phyloP scores from a whole-genome alignment of 345 rosid genomes.

The Hibiscus tridactylites region DNA sequence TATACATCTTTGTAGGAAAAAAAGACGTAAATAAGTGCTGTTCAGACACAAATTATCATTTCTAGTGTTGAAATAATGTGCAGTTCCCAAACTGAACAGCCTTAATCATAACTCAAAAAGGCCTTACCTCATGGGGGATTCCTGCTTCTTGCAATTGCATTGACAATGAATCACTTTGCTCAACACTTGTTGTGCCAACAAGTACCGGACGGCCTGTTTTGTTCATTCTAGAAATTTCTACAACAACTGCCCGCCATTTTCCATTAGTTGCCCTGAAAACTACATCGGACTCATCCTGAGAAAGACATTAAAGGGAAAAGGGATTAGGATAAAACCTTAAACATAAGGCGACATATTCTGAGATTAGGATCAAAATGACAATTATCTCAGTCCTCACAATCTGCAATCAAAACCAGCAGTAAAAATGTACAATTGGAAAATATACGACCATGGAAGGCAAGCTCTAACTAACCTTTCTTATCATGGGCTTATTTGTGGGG shows the following conservation, averaged over 20 bases:
- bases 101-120: not conserved
- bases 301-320: slow-evolving; percentile 18
- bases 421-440: too few species aligned
- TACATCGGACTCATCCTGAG: slow-evolving; percentile 95
- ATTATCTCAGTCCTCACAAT: not conserved
- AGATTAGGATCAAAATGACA: not conserved
- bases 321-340: not conserved
- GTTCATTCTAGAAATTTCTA: slow-evolving; percentile 92
- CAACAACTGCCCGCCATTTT: slow-evolving; percentile 93
- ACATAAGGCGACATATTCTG: not conserved
- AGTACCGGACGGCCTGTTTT: slow-evolving; percentile 91
- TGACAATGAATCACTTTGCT: slow-evolving; percentile 90
- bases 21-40: not conserved
- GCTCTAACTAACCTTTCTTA: slow-evolving; percentile 64
- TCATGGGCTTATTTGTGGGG: slow-evolving; percentile 95
- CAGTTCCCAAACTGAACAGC: not conserved
- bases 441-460: too few species aligned
- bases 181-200: slow-evolving; percentile 98
- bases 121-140: slow-evolving; percentile 82
- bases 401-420: too few species aligned
- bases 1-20: not conserved
- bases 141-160: slow-evolving; percentile 72
- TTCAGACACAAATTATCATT: not conserved
- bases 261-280: slow-evolving; percentile 86
- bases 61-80: not conserved